A percentile compares a stretch with the other conserved stretches of the same genome.
Conservation (phyloP, 345 rosid genomes). For the Brassica rapa region DNA sequence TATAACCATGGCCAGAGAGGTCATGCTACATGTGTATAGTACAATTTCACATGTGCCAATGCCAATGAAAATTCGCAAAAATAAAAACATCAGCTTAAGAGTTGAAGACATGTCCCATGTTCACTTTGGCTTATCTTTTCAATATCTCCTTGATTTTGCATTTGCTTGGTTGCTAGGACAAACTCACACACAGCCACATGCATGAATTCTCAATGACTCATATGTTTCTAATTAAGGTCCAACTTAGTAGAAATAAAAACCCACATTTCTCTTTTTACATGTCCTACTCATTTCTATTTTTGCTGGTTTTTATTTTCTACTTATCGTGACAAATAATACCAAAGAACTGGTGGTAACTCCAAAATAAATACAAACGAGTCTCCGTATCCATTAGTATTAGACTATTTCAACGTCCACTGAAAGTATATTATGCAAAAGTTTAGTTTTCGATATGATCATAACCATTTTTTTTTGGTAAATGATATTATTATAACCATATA, state of each 20-base stretch:
- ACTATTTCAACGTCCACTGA: no score
- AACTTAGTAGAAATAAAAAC: not conserved
- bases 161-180: slow-evolving; percentile 44
- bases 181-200: slow-evolving; percentile 37
- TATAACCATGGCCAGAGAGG: slow-evolving; percentile 43
- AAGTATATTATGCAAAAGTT: no score
- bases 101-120: slow-evolving; percentile 40
- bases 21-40: slow-evolving; percentile 42
- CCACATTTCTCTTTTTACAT: not conserved
- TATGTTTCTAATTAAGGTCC: slow-evolving; percentile 28
- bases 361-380: not conserved
- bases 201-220: slow-evolving; percentile 35
- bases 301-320: not conserved
- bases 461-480: no score
- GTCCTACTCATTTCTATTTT: not conserved
- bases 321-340: not conserved
- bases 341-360: not conserved
- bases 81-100: slow-evolving; percentile 30
- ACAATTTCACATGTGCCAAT: slow-evolving; percentile 40
- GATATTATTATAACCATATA: no score
- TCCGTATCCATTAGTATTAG: no score
- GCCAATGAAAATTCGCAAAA: slow-evolving; percentile 20
- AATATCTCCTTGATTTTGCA: slow-evolving; percentile 27
- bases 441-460: no score
- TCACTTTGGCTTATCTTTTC: slow-evolving; percentile 41